Base-by-base conservation (phyloP, 805 yeast genomes). In the Groenewaldozyma salmanticensis region DNA sequence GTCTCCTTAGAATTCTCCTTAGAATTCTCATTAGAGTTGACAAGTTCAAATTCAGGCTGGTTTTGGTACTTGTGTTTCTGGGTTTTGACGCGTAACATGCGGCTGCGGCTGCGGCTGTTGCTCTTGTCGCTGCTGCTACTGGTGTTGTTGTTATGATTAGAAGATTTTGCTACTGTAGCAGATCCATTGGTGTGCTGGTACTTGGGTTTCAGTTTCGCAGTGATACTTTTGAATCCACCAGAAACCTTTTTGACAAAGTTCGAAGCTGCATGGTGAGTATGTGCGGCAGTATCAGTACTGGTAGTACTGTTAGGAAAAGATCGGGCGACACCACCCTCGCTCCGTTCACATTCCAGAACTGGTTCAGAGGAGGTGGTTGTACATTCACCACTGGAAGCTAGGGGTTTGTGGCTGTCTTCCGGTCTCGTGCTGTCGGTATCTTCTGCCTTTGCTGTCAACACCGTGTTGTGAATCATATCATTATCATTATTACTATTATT, bases 161-260 rank as follows among this genome's bases (percentile, higher is more conserved):
- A n/a, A n/a, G n/a, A n/a, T n/a, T n/a, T n/a, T n/a, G n/a, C n/a
- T n/a, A n/a, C n/a, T n/a, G n/a, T n/a, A n/a, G n/a, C n/a, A n/a
- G n/a, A n/a, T n/a, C 21, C 18, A 11, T 35, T 38, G 33, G 5
- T 17, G 11, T 15, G 20, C 7, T 17, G 16, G 21, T 37, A 18
- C 7, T 19, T 38, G 9, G 41, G 29, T 19, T 38, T 38, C 16
- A 32, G 41, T 35, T 33, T 35, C 29, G 37, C 37, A 20, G 33
- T 18, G 9, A 46, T 19, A 18, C 31, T 40, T 32, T 31, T 35
- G 22, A 42, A 18, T 2, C 49, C 44, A 16, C 49, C 49, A 9
- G 47, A 43, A 3, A 43, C 38, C 34, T 46, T 44, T 15, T 40
- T 17, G n/a, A 43, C 41, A 32, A 46, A 40, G 15, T 19, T 22